Conservation (phyloP, 2,329 filamentous ascomycete species). For the Exophiala spinifera region DNA sequence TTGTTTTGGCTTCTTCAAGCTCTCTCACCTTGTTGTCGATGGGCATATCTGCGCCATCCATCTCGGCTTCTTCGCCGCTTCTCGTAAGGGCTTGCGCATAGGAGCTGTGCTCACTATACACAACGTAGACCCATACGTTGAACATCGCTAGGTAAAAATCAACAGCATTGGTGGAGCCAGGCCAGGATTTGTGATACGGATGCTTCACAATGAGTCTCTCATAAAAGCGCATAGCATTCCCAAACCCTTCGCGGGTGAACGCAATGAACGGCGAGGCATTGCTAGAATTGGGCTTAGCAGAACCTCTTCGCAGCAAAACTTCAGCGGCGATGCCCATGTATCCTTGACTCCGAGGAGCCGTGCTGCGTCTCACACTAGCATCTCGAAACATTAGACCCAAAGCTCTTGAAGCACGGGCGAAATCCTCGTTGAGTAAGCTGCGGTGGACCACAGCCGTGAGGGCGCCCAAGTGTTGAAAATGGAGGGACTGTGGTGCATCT, state of each 20-base stretch:
- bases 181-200: constrained; percentile 63
- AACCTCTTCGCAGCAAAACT: constrained; percentile 58
- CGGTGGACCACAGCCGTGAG: constrained; percentile 69
- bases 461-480: constrained; percentile 59
- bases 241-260: constrained; percentile 52
- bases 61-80: constrained; percentile 35
- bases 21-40: constrained; percentile 36
- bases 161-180: constrained; percentile 60
- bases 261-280: background rate
- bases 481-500: constrained; percentile 37
- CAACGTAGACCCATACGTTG: constrained; percentile 74
- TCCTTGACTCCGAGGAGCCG: constrained; percentile 67
- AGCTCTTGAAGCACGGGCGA: constrained; percentile 67
- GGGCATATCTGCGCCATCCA: constrained; percentile 2
- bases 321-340: constrained; percentile 85
- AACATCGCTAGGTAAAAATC: constrained; percentile 82
- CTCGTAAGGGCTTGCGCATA: constrained; percentile 32
- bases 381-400: constrained; percentile 71
- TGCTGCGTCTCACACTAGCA: constrained; percentile 52
- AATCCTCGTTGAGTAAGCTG: constrained; percentile 68
- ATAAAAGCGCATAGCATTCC: constrained; percentile 66
- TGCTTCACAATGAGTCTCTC: constrained; percentile 74
- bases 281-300: background rate
- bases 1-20: constrained; percentile 57
- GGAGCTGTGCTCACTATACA: constrained; percentile 59